phyloP scores from a whole-genome alignment of 2,329 filamentous ascomycete genomes.

The Biscogniauxia mediterranea region DNA sequence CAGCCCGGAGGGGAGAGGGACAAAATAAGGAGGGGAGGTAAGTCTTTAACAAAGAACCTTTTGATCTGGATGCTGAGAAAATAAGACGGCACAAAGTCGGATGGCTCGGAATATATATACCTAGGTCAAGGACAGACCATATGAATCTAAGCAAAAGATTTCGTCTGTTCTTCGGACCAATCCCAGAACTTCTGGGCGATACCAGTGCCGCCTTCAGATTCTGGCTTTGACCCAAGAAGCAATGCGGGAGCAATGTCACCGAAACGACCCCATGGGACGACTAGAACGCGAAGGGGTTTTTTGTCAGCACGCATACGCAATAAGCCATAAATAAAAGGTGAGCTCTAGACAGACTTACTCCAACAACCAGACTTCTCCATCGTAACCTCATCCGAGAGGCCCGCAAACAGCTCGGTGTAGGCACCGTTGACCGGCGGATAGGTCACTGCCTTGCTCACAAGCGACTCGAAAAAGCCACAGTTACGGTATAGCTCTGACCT shows the following conservation, averaged over 20 bases:
- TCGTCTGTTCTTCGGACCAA: conserved; percentile 42
- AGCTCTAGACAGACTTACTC: conserved; percentile 23
- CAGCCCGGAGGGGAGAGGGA: too few species aligned
- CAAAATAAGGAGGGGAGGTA: background rate
- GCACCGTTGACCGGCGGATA: conserved; percentile 33
- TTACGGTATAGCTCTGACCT: conserved; percentile 29
- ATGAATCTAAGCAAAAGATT: conserved; percentile 24
- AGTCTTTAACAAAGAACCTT: background rate
- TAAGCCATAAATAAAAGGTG: background rate
- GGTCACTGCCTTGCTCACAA: conserved; percentile 19
- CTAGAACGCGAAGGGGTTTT: conserved; percentile 12
- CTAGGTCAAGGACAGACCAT: background rate
- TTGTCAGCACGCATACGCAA: conserved; percentile 4
- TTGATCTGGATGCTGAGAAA: too few species aligned
- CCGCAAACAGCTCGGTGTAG: conserved; percentile 43
- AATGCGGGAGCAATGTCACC: conserved; percentile 34
- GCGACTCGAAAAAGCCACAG: conserved; percentile 15
- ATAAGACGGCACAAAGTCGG: too few species aligned
- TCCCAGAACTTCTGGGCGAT: conserved; percentile 42
- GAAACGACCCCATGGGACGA: conserved; percentile 48
- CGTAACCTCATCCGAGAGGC: conserved; percentile 36
- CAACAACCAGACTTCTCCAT: conserved; percentile 31
- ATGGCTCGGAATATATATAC: background rate
- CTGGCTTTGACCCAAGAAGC: conserved; percentile 28
- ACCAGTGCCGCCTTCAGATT: conserved; percentile 38